Percentiles rank a stretch among this genome's conserved stretches.
Conservation (phyloP, 345 rosid species). For the Syzygium grande region DNA sequence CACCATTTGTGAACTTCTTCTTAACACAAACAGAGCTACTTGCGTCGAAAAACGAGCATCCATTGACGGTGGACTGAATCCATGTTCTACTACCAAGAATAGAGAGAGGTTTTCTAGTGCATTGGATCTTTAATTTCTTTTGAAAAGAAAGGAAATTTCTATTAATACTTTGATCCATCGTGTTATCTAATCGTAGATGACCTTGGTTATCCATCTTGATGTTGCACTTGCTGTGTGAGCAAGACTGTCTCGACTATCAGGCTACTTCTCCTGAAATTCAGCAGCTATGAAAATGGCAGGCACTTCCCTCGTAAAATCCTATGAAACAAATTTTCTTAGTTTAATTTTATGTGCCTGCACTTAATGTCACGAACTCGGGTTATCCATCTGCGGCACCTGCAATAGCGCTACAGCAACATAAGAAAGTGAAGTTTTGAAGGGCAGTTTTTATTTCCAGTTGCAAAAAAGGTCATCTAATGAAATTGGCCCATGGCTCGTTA, state of each 20-base stretch:
- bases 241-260: neutral
- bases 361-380: neutral
- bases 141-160: too few species aligned
- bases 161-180: neutral
- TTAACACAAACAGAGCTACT: neutral
- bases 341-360: too few species aligned
- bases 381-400: neutral
- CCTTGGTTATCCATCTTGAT: neutral
- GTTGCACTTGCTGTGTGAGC: too few species aligned
- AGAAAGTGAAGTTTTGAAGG: too few species aligned
- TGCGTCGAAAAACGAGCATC: neutral
- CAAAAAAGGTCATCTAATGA: too few species aligned
- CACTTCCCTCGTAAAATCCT: neutral
- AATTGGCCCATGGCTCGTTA: too few species aligned
- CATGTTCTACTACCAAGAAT: too few species aligned
- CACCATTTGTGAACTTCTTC: neutral
- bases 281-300: neutral
- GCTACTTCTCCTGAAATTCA: neutral
- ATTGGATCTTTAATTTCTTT: too few species aligned
- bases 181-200: neutral
- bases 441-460: too few species aligned
- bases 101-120: too few species aligned
- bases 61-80: rapidly evolving
- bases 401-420: neutral
- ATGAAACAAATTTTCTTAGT: too few species aligned